Evolutionary conservation across 768 basidiomycete genomes (phyloP), one percentile per base, ranked within the genome.

Genomic region (Suillus cothurnatus): DNA sequence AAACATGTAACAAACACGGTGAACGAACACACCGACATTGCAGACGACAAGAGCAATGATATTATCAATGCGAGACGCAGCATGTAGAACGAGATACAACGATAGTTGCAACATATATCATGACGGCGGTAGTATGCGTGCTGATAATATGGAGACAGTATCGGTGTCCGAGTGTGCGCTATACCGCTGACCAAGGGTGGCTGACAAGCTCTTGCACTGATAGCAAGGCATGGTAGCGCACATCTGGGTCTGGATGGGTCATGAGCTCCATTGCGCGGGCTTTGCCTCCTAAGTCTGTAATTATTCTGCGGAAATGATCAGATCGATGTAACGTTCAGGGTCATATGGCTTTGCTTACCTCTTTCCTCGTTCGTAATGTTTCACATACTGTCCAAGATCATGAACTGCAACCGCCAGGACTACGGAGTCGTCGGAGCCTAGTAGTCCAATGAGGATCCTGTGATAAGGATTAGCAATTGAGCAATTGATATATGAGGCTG

Each of bases 311-410:
- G 45, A 39, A 32, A 41, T 38, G 6, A 49, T 60, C 11, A 49
- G 52, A 55, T 63, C 36, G 70, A 14, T 3, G 3, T 12, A 6
- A 66, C 1, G 45, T 28, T 11, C 21, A 56, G 21, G 31, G 50
- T 12, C 17, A 39, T 14, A 34, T 12, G 19, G 45, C 31, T 19
- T 36, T 58, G 38, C 90, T 67, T 69, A 97, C 97, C 89, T 94
- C 82, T 97, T 97, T 28, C 95, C 96, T 60, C 88, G 85, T 64
- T 98, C 95, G 67, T 87, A 92, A 76, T 93, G 90, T 74, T 92
- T 95, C 66, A 98, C 91, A 73, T 95, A 99, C 73, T 96, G 93
- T 4, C 95, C 97, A 21, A 99, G 77, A 76, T 99, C 97, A 73
- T 95, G 93, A 3, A 89, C 89, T 1, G 96, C 95, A 23, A 99